phyloP scores from a whole-genome alignment of 495 filamentous ascomycete species.

The Astrothelium macrocarpum region DNA sequence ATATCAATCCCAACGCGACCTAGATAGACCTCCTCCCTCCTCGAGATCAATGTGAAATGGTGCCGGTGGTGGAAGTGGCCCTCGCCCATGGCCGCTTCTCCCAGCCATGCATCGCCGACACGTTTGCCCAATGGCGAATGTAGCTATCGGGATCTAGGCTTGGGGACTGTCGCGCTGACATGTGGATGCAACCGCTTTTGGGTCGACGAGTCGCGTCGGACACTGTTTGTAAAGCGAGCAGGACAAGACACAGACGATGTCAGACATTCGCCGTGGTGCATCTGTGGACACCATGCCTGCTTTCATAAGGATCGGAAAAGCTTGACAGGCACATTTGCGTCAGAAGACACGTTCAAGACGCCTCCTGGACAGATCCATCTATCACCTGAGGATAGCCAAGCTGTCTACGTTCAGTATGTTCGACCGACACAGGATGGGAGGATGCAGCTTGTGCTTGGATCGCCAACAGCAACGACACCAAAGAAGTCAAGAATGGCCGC shows the following conservation, averaged over 20 bases:
- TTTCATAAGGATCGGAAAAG: conserved; percentile 45
- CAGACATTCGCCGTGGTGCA: conserved; percentile 44
- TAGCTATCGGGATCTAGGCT: conserved; percentile 49
- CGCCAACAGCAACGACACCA: neutral
- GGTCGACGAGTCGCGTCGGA: conserved; percentile 34
- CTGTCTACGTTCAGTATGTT: neutral
- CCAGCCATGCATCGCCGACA: conserved; percentile 1
- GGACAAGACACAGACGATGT: conserved; percentile 24
- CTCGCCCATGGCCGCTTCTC: conserved; percentile 8
- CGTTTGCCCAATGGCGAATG: conserved; percentile 42
- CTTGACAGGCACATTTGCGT: neutral
- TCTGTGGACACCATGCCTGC: conserved; percentile 65
- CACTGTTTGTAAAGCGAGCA: conserved; percentile 21
- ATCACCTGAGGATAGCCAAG: neutral
- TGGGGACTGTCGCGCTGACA: conserved; percentile 33
- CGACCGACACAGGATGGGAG: neutral
- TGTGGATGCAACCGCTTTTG: conserved; percentile 64
- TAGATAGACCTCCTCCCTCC: neutral
- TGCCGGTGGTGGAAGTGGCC: conserved; percentile 7
- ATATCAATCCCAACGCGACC: neutral
- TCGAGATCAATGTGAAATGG: neutral
- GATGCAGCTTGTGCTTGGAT: neutral
- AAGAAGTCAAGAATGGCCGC: neutral
- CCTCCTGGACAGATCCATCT: neutral
- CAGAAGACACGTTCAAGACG: neutral